phyloP scores from a whole-genome alignment of 1,139 yeast genomes.

The Yamadazyma songkhlaensis region DNA sequence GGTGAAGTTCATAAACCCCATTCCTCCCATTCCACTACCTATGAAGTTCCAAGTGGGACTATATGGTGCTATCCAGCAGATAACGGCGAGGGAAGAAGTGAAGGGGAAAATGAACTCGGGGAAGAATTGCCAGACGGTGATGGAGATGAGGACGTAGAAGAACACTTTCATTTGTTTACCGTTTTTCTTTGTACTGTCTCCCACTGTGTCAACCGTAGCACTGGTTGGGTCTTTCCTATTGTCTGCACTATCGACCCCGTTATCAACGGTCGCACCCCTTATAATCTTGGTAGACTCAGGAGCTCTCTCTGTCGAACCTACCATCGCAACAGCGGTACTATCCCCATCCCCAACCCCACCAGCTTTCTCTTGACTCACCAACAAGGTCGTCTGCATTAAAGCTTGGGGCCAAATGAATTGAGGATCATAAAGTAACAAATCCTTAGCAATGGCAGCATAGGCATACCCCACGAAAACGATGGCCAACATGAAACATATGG shows the following conservation, averaged over 20 bases:
- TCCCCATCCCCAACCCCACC: slow-evolving; percentile 8
- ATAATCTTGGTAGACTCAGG: too few species aligned
- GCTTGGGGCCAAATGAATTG: slow-evolving; percentile 47
- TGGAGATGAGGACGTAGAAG: slow-evolving; percentile 23
- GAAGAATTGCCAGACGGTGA: slow-evolving; percentile 40
- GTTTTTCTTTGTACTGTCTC: too few species aligned
- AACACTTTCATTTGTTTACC: slow-evolving; percentile 33
- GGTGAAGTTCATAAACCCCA: slow-evolving; percentile 41
- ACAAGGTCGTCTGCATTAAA: slow-evolving; percentile 44
- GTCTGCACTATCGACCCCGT: too few species aligned
- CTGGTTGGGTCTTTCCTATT: too few species aligned
- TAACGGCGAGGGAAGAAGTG: slow-evolving; percentile 37
- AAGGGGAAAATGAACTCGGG: slow-evolving; percentile 44
- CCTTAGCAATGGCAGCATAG: slow-evolving; percentile 43
- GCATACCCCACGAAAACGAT: slow-evolving; percentile 49
- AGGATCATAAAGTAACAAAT: slow-evolving; percentile 40
- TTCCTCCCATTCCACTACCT: slow-evolving; percentile 47
- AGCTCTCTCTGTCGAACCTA: too few species aligned
- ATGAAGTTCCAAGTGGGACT: slow-evolving; percentile 34
- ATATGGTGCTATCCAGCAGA: slow-evolving; percentile 44
- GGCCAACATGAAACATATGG: slow-evolving; percentile 42
- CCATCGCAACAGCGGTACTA: too few species aligned
- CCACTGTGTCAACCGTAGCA: too few species aligned
- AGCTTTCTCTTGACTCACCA: slow-evolving; percentile 28
- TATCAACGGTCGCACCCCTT: too few species aligned